Percentiles rank a stretch among this genome's conserved stretches.
Evolutionary conservation across 1,284 basidiomycete genomes (phyloP).

Genomic region (Marasmius fiardii): DNA sequence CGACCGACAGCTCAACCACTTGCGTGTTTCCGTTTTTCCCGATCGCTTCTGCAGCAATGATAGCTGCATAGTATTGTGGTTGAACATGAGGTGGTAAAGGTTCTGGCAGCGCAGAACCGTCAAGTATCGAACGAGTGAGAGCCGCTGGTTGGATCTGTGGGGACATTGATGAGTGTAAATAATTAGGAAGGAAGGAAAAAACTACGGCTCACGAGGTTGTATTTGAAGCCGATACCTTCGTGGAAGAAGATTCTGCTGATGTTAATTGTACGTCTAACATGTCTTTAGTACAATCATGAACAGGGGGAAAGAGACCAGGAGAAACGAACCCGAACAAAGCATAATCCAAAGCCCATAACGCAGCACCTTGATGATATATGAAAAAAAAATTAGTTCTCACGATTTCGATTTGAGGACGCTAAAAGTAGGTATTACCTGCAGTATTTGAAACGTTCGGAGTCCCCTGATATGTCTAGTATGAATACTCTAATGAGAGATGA

Average conservation of each 20-base stretch:
- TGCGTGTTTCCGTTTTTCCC: conserved; percentile 11
- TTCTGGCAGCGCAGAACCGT: conserved; percentile 15
- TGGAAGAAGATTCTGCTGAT: conserved; percentile 21
- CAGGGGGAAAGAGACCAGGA: neutral
- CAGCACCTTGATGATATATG: conserved; percentile 45
- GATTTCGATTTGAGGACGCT: neutral
- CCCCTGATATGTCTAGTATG: conserved; percentile 36
- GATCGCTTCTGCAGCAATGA: conserved; percentile 22
- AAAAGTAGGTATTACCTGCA: conserved; percentile 26
- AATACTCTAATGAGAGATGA: too few species aligned
- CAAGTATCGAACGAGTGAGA: conserved; percentile 17
- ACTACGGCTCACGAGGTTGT: conserved; percentile 19
- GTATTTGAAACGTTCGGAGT: conserved; percentile 67
- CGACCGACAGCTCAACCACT: conserved; percentile 7
- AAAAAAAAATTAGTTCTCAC: neutral
- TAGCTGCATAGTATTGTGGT: conserved; percentile 20
- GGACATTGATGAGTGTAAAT: neutral
- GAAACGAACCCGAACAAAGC: conserved; percentile 44
- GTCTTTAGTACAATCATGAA: neutral
- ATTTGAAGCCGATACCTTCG: conserved; percentile 24
- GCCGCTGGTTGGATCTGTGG: conserved; percentile 22
- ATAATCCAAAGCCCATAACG: conserved; percentile 69
- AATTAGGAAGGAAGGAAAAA: neutral
- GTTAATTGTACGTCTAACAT: conserved; percentile 17
- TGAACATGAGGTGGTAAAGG: conserved; percentile 22